Conservation (phyloP, 208 protist genomes). For the Leishmania tropica region DNA sequence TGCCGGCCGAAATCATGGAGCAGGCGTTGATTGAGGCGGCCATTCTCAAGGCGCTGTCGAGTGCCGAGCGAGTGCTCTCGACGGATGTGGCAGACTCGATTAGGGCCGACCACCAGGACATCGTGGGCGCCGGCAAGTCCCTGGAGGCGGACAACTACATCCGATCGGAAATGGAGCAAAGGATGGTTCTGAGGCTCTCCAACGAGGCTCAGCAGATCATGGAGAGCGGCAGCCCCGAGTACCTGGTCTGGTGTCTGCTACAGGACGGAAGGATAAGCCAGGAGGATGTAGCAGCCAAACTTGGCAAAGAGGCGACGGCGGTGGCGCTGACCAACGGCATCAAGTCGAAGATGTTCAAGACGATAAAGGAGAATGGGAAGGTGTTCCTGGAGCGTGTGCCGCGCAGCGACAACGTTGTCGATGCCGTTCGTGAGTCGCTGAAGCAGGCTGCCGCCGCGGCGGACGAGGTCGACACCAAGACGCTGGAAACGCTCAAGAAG, state of each 20-base stretch:
- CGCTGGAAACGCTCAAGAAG: conserved; percentile 89
- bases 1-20: conserved; percentile 23
- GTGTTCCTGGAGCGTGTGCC: conserved; percentile 51
- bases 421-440: conserved; percentile 49
- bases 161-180: conserved; percentile 50
- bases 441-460: conserved; percentile 26
- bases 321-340: conserved; percentile 93
- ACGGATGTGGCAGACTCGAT: conserved; percentile 59
- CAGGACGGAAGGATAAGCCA: conserved; percentile 41
- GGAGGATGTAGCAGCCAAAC: conserved; percentile 46
- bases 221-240: conserved; percentile 91
- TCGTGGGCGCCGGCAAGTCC: conserved; percentile 93
- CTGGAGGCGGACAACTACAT: conserved; percentile 87
- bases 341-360: conserved; percentile 91
- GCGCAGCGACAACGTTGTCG: conserved; percentile 31
- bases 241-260: conserved; percentile 65
- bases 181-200: conserved; percentile 73
- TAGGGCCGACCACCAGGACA: conserved; percentile 78
- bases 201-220: conserved; percentile 82
- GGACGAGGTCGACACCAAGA: conserved; percentile 51
- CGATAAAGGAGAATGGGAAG: conserved; percentile 80
- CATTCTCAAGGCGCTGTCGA: conserved; percentile 53
- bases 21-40: conserved; percentile 32
- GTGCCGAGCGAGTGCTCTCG: conserved; percentile 46
- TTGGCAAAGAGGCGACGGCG: conserved; percentile 64